Evolutionary conservation across 1,139 yeast species (phyloP), one percentile per base, ranked within the genome.

Genomic region (Debaryomyces fabryi): DNA sequence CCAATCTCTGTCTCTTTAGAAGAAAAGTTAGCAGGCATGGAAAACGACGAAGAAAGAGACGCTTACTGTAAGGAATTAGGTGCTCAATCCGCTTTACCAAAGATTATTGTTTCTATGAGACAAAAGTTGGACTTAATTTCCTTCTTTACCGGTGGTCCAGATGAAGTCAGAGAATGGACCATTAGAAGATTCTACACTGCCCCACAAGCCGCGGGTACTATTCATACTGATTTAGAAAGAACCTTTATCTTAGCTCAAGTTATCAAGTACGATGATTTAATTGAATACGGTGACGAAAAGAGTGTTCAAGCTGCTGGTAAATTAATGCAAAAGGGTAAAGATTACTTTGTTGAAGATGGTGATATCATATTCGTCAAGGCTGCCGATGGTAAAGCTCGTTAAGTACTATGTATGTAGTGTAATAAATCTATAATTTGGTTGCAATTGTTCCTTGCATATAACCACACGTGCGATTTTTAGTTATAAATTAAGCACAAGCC

Each of bases 291-390:
- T 58, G 96, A 88, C 64, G 99, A 93, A 69, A 76, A 76, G 50
- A 81, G 89, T 48, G 96, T 92, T 62, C 88, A 86, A 74, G 86
- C 98, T 51, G 92, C 92, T 52, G 99, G 99, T 74, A 93, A 93
- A 74, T 82, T 93, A 65, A 72, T 82, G 71, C 88, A 82, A 67
- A 93, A 93, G 85, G 99, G 99, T 81, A 95, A 93, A 74, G 98
- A 92, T 58, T 93, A 95, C 67, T 93, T 83, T 55, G 97, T 95
- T 55, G 78, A 72, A 58, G 81, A 76, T 59, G 81, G 97, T 69
- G 98, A 92, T 69, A 81, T 93, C 62, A 85, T 92, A 60, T 92
- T 86, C 76, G 88, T 92, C 79, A 88, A 96, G 79, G 91, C 97
- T 54, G 97, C 96, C 70, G 96, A 96, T 52, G 97, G 97, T 76